phyloP scores from a whole-genome alignment of 2,329 filamentous ascomycete species.

The Scytalidium sp. region DNA sequence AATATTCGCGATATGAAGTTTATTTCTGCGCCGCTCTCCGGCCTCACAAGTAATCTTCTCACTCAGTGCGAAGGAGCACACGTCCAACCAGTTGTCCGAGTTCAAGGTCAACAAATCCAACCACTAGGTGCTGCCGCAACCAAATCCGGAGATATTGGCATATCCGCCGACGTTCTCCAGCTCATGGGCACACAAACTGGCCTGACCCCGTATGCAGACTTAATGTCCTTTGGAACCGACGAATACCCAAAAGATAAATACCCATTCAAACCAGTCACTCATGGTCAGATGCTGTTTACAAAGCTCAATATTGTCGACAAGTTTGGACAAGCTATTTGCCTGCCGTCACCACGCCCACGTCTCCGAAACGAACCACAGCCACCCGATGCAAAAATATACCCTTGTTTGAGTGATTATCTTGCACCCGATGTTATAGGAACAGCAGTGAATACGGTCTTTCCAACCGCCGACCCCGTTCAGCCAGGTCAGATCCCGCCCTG shows the following conservation, averaged over 20 bases:
- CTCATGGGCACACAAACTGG: constrained; percentile 26
- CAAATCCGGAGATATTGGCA: constrained; percentile 19
- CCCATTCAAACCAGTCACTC: constrained; percentile 43
- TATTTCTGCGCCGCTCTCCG: constrained; percentile 30
- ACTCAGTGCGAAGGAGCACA: constrained; percentile 35
- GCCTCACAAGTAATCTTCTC: constrained; percentile 28
- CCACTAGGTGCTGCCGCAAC: constrained; percentile 10
- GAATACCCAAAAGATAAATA: constrained; percentile 4
- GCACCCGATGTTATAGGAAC: constrained; percentile 22
- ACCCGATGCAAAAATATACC: constrained; percentile 21
- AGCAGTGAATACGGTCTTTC: constrained; percentile 19
- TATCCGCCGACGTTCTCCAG: constrained; percentile 14
- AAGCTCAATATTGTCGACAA: constrained; percentile 48
- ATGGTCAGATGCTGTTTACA: constrained; percentile 43
- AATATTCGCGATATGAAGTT: constrained; percentile 11
- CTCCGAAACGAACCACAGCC: constrained; percentile 2
- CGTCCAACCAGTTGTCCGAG: constrained; percentile 33
- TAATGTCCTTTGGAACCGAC: constrained; percentile 18
- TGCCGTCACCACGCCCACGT: constrained; percentile 27
- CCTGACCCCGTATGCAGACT: constrained; percentile 33
- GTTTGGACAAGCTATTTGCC: constrained; percentile 39
- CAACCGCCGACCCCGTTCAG: constrained; percentile 15
- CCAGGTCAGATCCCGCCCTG: constrained; percentile 14
- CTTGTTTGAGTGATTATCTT: constrained; percentile 34
- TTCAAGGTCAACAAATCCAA: constrained; percentile 9